These are phyloP conservation scores for Leishmania major DNA, from an alignment of 208 protist genomes.

Conservation along the genomic window DNA sequence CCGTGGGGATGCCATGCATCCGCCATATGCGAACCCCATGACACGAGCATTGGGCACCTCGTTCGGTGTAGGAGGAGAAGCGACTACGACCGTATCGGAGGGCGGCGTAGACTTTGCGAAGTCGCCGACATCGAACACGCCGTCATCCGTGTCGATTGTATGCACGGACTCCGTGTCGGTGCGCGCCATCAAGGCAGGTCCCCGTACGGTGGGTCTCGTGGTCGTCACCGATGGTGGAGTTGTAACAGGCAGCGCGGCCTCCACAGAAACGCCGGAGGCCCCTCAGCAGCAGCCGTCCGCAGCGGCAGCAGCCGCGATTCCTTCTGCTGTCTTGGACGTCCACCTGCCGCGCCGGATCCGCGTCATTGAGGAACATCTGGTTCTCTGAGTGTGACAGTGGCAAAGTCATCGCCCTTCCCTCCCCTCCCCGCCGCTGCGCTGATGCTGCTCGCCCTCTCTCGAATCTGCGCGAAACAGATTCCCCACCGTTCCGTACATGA, in stretches of 20 bases:
- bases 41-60: neutral
- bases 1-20: neutral
- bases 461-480: neutral
- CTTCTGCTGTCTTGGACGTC: neutral
- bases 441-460: neutral
- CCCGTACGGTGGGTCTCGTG: neutral
- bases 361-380: neutral
- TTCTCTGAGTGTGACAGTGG: neutral
- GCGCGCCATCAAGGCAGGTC: neutral
- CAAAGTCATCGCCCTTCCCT: neutral
- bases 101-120: neutral
- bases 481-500: neutral
- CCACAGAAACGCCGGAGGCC: neutral
- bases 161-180: constrained; percentile 12
- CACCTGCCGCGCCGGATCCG: neutral
- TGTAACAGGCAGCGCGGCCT: neutral
- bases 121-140: neutral
- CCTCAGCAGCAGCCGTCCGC: neutral
- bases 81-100: neutral
- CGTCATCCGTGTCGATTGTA: neutral
- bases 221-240: neutral
- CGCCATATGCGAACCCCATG: neutral
- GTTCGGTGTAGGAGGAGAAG: neutral
- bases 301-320: neutral
- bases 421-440: neutral